Conservation (phyloP, 176 grass and related monocot species). For the Paspalum vaginatum region DNA sequence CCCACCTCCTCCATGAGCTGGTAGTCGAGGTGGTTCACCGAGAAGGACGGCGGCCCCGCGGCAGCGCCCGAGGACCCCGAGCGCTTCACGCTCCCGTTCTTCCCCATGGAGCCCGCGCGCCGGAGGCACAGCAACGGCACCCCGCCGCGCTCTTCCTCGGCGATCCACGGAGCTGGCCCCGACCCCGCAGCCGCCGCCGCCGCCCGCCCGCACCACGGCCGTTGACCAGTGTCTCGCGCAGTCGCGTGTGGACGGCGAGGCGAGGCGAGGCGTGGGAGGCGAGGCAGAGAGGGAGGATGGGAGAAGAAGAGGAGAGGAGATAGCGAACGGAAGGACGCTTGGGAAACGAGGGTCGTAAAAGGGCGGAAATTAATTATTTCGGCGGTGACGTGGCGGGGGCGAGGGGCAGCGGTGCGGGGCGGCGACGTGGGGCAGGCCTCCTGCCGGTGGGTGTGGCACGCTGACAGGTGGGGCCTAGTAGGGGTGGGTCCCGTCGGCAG, state of each 20-base stretch:
- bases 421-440: conserved; percentile 26
- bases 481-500: background rate
- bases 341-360: conserved; percentile 54
- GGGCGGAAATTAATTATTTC: conserved; percentile 50
- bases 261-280: background rate
- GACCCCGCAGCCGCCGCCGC: background rate
- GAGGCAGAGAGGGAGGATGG: background rate
- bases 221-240: conserved; percentile 49
- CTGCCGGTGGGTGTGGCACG: background rate
- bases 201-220: conserved; percentile 3
- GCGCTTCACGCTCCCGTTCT: conserved; percentile 42
- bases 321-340: conserved; percentile 50
- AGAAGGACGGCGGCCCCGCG: conserved; percentile 54
- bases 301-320: conserved; percentile 42
- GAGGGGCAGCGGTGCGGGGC: conserved; percentile 34
- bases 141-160: background rate
- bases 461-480: background rate
- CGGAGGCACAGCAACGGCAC: conserved; percentile 11
- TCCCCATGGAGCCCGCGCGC: conserved; percentile 36
- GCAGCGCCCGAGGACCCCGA: conserved; percentile 12
- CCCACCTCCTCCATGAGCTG: conserved; percentile 81
- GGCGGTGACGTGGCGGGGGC: conserved; percentile 57
- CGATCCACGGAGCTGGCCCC: conserved; percentile 15
- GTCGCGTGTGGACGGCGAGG: conserved; percentile 20
- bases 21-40: conserved; percentile 64